Evolutionary conservation across 73 alveolate genomes (phyloP).

Genomic region (Paramecium pentaurelia): DNA sequence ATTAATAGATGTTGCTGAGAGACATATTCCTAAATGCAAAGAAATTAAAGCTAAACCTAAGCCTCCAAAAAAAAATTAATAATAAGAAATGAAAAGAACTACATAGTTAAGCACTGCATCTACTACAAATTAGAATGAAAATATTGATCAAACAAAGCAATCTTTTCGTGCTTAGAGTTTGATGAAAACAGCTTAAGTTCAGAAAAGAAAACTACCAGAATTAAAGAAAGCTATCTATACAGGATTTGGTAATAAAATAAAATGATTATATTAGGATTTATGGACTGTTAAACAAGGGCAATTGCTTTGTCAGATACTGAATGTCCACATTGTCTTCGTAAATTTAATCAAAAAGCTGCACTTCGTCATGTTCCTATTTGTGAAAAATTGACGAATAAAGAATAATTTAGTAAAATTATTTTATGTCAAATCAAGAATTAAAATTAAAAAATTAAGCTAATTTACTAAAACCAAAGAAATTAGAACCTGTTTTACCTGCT

Average conservation of each 20-base stretch:
- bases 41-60: slow-evolving; percentile 59
- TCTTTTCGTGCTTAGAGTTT: neutral
- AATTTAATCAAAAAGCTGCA: slow-evolving; percentile 73
- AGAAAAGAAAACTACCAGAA: neutral
- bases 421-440: neutral
- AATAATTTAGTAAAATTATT: neutral
- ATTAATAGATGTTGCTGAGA: slow-evolving; percentile 55
- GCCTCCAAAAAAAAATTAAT: slow-evolving; percentile 41
- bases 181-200: neutral
- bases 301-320: slow-evolving; percentile 24
- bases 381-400: slow-evolving; percentile 48
- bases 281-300: slow-evolving; percentile 39
- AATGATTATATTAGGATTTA: neutral
- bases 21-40: slow-evolving; percentile 68
- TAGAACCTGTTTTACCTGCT: neutral
- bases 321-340: slow-evolving; percentile 62
- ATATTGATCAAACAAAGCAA: neutral
- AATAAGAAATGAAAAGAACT: neutral
- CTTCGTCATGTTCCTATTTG: slow-evolving; percentile 76
- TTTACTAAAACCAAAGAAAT: neutral
- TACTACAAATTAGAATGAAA: neutral
- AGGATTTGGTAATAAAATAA: neutral
- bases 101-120: slow-evolving; percentile 15
- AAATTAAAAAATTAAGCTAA: neutral
- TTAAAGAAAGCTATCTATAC: neutral